These are phyloP conservation scores for Sporothrix protearum DNA, from an alignment of 2,329 filamentous ascomycete genomes.

Conservation along the genomic window DNA sequence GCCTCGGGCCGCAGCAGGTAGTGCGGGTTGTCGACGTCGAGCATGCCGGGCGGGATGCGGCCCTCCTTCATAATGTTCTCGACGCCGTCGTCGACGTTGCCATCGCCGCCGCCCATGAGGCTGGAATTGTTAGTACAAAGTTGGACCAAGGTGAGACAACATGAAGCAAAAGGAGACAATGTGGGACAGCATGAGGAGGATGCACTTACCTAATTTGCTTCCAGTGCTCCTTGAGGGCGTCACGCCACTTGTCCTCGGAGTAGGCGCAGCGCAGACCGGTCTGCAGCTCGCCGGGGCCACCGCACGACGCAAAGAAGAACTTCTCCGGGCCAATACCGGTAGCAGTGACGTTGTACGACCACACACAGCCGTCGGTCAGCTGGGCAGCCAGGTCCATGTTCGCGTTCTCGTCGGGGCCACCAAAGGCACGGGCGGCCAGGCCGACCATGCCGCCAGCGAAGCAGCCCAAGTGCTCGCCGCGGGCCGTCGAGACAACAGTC, in stretches of 20 bases:
- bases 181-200: neutral
- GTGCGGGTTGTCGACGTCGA: constrained; percentile 50
- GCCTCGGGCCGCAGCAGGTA: constrained; percentile 73
- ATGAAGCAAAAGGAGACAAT: no score
- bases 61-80: constrained; percentile 41
- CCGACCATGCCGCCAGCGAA: constrained; percentile 65
- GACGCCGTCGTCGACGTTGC: constrained; percentile 33
- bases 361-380: constrained; percentile 62
- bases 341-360: constrained; percentile 56
- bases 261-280: constrained; percentile 30
- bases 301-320: constrained; percentile 47
- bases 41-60: constrained; percentile 53
- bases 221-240: constrained; percentile 28
- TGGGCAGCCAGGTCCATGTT: constrained; percentile 57
- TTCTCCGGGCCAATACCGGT: constrained; percentile 62
- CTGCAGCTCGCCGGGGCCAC: constrained; percentile 28
- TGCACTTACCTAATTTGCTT: neutral
- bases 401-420: constrained; percentile 50
- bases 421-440: constrained; percentile 57
- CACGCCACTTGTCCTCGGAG: constrained; percentile 31
- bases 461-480: constrained; percentile 57
- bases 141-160: neutral
- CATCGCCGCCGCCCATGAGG: constrained; percentile 7
- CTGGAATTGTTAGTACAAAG: neutral
- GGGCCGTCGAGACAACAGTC: constrained; percentile 33